A percentile compares a stretch with the other conserved stretches of the same genome.
Evolutionary conservation across 2,329 filamentous ascomycete species (phyloP).

Genomic region (Lecanicillium sp.): DNA sequence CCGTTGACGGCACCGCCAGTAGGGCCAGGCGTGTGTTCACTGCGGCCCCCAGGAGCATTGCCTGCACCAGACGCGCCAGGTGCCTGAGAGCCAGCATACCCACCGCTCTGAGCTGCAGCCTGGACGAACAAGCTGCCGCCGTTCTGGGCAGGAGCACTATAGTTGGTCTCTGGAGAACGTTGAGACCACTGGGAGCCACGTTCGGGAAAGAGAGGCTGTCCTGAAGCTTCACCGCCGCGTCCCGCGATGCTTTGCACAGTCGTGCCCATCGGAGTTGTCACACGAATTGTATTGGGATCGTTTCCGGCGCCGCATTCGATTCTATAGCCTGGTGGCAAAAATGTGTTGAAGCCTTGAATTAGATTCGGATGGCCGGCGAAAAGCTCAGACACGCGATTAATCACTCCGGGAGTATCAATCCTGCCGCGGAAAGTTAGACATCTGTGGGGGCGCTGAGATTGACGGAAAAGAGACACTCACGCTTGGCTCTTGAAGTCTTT

Average conservation of each 20-base stretch:
- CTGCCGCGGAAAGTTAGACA: slow-evolving; percentile 32
- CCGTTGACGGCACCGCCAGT: slow-evolving; percentile 48
- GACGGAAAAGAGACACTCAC: slow-evolving; percentile 38
- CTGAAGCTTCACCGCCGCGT: slow-evolving; percentile 36
- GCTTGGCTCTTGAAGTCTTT: slow-evolving; percentile 99
- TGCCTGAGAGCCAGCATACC: slow-evolving; percentile 22
- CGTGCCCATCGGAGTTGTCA: slow-evolving; percentile 96
- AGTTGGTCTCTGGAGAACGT: slow-evolving; percentile 47
- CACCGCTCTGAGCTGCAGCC: slow-evolving; percentile 27
- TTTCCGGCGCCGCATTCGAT: slow-evolving; percentile 94
- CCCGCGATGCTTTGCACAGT: slow-evolving; percentile 79
- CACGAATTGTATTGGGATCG: slow-evolving; percentile 90
- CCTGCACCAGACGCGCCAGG: slow-evolving; percentile 37
- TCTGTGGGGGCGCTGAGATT: too few relatives aligned
- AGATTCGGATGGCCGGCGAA: slow-evolving; percentile 93
- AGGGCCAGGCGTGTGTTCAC: slow-evolving; percentile 40
- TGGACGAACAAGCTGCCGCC: slow-evolving; percentile 39
- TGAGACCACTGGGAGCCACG: slow-evolving; percentile 49
- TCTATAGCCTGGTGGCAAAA: slow-evolving; percentile 87
- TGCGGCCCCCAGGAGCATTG: slow-evolving; percentile 53
- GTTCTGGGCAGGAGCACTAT: slow-evolving; percentile 48
- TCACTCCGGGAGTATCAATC: slow-evolving; percentile 95
- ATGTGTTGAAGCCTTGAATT: slow-evolving; percentile 98
- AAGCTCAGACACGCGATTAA: slow-evolving; percentile 88
- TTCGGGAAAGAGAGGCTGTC: slow-evolving; percentile 38